Base-by-base conservation (phyloP, 495 filamentous ascomycete genomes). In the Cladorrhinum samala region DNA sequence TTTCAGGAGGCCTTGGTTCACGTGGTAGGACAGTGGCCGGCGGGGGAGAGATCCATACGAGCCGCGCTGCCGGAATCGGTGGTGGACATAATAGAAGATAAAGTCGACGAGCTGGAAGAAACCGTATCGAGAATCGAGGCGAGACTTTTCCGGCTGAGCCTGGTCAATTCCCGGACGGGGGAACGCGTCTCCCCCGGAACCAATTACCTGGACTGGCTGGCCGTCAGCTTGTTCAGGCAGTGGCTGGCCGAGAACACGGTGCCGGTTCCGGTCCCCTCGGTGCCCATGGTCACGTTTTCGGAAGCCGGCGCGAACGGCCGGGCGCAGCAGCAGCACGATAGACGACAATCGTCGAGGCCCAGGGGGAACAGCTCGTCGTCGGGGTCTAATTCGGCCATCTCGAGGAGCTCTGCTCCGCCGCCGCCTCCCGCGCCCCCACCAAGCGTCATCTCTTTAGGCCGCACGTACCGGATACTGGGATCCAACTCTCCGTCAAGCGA, bases 11-110 rank as follows among this genome's bases (percentile, higher is more conserved):
- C 90, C 0, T 70, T 96, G 18, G 85, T 94, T 46, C 91, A 96
- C 58, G 89, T 96, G 0, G 89, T 96, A 5, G 91, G 91, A 6
- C 87, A 91, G 58, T 96, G 91, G 91, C 91, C 91, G 1, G 73
- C 80, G 0, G 89, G 84, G 11, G 80, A 87, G 50, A 78, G 81
- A n/a, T 85, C 87, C 59, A 80, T 96, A 39, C 80, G 86, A 39
- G 81, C 83, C 30, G 80, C 72, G 49, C 74, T 92, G 1, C 85
- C 89, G 1, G 80, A 83, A 13, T 57, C 77, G 1, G 88, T 96
- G 3, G 73, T 94, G 3, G 90, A 95, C 50, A 77, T 95, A 14
- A 92, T 96, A 54, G 87, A 93, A 63, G 89, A 95, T 64, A 95
- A 95, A 67, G 86, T 88, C 30, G 83, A 92, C 56, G 89, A 95